These are phyloP conservation scores for Lachancea meyersii DNA, from an alignment of 805 yeast species.

Conservation along the genomic window DNA sequence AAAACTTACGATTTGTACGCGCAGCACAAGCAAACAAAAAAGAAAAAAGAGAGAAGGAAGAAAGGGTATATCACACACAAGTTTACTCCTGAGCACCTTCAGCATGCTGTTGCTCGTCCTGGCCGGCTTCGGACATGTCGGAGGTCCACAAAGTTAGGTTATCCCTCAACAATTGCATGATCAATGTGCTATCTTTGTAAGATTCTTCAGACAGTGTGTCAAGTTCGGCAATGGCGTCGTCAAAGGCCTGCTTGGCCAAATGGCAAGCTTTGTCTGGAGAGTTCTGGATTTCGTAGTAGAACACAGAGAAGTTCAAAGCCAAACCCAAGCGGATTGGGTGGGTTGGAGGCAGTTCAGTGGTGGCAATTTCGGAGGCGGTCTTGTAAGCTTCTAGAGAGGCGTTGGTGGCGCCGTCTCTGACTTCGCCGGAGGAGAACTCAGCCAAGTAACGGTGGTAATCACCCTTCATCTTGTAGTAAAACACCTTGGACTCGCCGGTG, in stretches of 20 bases:
- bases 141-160: constrained; percentile 97
- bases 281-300: constrained; percentile 96
- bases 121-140: constrained; percentile 80
- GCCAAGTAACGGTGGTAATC: constrained; percentile 99
- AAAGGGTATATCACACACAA: background rate
- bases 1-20: background rate
- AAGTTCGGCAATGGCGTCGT: constrained; percentile 97
- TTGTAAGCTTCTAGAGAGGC: constrained; percentile 90
- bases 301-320: constrained; percentile 95
- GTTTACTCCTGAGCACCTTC: constrained; percentile 23
- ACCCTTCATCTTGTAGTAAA: constrained; percentile 99
- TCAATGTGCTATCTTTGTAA: constrained; percentile 95
- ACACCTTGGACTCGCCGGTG: constrained; percentile 96
- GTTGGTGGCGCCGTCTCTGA: constrained; percentile 88
- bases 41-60: background rate
- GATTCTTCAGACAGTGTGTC: constrained; percentile 97
- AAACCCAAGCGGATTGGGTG: constrained; percentile 97
- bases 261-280: constrained; percentile 99
- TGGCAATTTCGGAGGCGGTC: constrained; percentile 94
- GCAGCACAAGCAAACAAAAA: background rate
- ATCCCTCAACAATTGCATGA: constrained; percentile 98
- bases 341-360: constrained; percentile 94
- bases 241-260: constrained; percentile 97
- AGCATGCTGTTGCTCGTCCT: constrained; percentile 42
- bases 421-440: constrained; percentile 88